Evolutionary conservation across 257 asterid genomes (phyloP).

Genomic region (Solanum chiquidenum): DNA sequence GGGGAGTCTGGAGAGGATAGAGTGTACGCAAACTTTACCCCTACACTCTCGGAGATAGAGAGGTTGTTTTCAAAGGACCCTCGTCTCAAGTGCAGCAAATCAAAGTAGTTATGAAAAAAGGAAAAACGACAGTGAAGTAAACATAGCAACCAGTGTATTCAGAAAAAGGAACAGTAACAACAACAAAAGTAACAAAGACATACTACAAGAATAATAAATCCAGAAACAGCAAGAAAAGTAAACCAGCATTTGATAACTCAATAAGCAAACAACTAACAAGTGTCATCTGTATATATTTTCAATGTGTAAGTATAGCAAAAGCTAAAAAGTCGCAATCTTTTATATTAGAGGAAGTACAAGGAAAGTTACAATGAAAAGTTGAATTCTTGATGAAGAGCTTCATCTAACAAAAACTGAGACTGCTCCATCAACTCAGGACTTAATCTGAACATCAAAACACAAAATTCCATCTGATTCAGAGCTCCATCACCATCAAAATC

Average conservation of each 20-base stretch:
- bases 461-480: conserved; percentile 50
- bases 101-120: not conserved
- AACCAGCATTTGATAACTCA: not conserved
- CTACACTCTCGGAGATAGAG: not conserved
- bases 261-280: not conserved
- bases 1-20: not conserved
- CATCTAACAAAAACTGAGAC: conserved; percentile 32
- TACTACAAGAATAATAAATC: not conserved
- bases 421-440: conserved; percentile 48
- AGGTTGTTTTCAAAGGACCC: no score
- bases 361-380: not conserved
- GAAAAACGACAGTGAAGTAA: no score
- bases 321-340: not conserved
- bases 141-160: not conserved
- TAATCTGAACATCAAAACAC: conserved; percentile 50
- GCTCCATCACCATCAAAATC: conserved; percentile 58
- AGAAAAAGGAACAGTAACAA: not conserved
- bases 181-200: not conserved
- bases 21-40: not conserved
- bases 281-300: not conserved
- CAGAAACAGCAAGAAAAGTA: not conserved
- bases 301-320: not conserved
- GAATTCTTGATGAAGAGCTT: conserved; percentile 27
- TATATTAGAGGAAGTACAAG: not conserved
- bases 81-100: not conserved